Conservation (phyloP, 2,329 filamentous ascomycete species). For the Myriangium duriaei region DNA sequence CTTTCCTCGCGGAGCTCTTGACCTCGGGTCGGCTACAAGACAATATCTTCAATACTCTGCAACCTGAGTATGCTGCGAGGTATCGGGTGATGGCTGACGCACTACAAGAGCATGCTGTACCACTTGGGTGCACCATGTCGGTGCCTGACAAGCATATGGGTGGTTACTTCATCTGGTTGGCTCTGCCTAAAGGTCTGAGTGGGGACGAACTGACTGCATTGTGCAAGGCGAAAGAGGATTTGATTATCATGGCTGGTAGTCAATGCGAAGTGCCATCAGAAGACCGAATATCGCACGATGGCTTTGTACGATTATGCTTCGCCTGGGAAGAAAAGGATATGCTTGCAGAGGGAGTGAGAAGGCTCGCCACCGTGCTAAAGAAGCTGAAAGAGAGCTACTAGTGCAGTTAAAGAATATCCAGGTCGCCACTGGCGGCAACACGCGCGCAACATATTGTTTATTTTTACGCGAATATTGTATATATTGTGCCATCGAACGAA, state of each 20-base stretch:
- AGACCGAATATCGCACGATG: conserved; percentile 42
- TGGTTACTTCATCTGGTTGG: conserved; percentile 79
- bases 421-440: too few species aligned
- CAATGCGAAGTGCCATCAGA: conserved; percentile 50
- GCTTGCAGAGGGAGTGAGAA: conserved; percentile 53
- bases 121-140: conserved; percentile 45
- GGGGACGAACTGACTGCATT: conserved; percentile 44
- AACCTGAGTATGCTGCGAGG: conserved; percentile 42
- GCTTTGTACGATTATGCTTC: conserved; percentile 55
- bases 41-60: conserved; percentile 41
- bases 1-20: conserved; percentile 44
- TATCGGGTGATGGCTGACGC: conserved; percentile 45
- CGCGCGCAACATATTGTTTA: too few species aligned
- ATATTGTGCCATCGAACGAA: too few species aligned
- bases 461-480: too few species aligned
- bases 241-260: conserved; percentile 55
- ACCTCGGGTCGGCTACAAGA: conserved; percentile 38
- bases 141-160: conserved; percentile 46
- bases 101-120: conserved; percentile 47
- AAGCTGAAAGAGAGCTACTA: conserved; percentile 19
- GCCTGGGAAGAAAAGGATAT: conserved; percentile 57
- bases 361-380: conserved; percentile 42
- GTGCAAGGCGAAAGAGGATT: conserved; percentile 49
- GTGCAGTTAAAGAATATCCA: background rate
- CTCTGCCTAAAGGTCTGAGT: conserved; percentile 43